Percentiles rank a stretch among this genome's conserved stretches.
Evolutionary conservation across 2,329 filamentous ascomycete species (phyloP).

Genomic region (Metarhizium guizhouense): DNA sequence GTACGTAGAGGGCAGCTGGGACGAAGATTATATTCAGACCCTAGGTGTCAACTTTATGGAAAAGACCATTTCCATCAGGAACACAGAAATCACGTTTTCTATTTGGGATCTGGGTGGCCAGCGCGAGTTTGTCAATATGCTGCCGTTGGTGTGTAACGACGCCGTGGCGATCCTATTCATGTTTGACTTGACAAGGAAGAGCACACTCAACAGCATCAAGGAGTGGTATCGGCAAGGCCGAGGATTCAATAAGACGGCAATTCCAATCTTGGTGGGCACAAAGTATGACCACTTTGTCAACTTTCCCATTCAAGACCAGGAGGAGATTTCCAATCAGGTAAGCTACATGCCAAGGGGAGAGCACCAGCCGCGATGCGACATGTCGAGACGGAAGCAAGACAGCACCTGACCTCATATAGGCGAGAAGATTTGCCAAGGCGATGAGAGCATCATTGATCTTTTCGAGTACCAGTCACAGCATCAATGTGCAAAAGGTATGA

Average conservation of each 20-base stretch:
- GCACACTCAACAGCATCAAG: slow-evolving; percentile 97
- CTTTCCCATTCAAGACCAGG: slow-evolving; percentile 92
- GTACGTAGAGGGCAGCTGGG: slow-evolving; percentile 98
- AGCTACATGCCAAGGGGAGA: slow-evolving; percentile 6
- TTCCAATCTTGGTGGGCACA: slow-evolving; percentile 91
- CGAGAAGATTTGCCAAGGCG: slow-evolving; percentile 90
- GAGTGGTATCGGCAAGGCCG: slow-evolving; percentile 98
- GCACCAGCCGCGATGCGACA: too few relatives aligned
- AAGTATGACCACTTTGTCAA: slow-evolving; percentile 99
- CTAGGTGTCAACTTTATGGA: slow-evolving; percentile 99
- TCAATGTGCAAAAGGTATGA: slow-evolving; percentile 92
- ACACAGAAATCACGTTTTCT: slow-evolving; percentile 98
- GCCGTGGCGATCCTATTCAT: slow-evolving; percentile 98
- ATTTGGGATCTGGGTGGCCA: slow-evolving; percentile 99
- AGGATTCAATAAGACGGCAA: slow-evolving; percentile 99
- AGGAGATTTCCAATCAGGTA: slow-evolving; percentile 96
- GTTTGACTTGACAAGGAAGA: slow-evolving; percentile 97
- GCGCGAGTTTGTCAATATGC: slow-evolving; percentile 98
- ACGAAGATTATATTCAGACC: slow-evolving; percentile 99
- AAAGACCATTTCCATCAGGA: slow-evolving; percentile 98
- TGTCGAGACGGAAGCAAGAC: neutral
- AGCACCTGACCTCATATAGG: slow-evolving; percentile 37
- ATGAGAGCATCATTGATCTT: slow-evolving; percentile 98
- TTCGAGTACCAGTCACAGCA: slow-evolving; percentile 97
- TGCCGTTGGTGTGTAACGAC: slow-evolving; percentile 98